Evolutionary conservation across 108 stramenopile species (phyloP).

Genomic region (Fragilaria crotonensis): DNA sequence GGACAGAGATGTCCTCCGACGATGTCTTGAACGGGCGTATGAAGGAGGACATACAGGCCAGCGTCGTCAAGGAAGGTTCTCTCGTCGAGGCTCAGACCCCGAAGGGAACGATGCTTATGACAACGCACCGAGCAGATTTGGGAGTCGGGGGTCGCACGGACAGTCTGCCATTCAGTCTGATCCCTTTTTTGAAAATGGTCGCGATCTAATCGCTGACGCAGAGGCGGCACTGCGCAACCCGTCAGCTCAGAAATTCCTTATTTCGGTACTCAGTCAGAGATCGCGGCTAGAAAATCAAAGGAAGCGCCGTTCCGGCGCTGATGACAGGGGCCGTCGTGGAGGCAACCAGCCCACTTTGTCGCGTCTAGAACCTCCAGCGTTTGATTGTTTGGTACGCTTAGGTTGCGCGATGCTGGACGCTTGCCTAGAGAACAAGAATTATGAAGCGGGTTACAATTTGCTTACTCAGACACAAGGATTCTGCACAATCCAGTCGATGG

Average conservation of each 20-base stretch:
- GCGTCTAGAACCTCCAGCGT: constrained; percentile 51
- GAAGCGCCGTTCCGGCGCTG: not conserved
- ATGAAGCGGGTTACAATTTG: constrained; percentile 67
- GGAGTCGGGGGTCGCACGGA: not conserved
- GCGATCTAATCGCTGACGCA: constrained; percentile 65
- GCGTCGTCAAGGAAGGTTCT: constrained; percentile 4
- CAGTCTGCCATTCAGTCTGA: constrained; percentile 1
- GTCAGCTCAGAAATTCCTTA: constrained; percentile 69
- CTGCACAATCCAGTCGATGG: constrained; percentile 25
- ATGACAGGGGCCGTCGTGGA: constrained; percentile 13
- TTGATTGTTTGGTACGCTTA: constrained; percentile 66
- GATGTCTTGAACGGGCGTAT: constrained; percentile 53
- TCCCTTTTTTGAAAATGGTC: constrained; percentile 54
- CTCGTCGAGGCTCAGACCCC: not conserved
- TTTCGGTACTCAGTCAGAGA: constrained; percentile 61
- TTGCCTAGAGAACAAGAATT: constrained; percentile 66
- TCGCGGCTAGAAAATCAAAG: constrained; percentile 54
- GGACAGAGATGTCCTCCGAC: constrained; percentile 60
- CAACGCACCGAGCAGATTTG: not conserved
- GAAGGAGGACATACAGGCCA: constrained; percentile 11
- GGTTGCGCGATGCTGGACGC: constrained; percentile 78
- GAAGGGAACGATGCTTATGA: not conserved
- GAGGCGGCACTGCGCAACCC: constrained; percentile 73
- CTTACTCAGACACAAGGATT: constrained; percentile 72
- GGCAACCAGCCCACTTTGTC: constrained; percentile 25